Base-by-base conservation (phyloP, 2,329 filamentous ascomycete genomes). In the Diaporthe citriasiana region DNA sequence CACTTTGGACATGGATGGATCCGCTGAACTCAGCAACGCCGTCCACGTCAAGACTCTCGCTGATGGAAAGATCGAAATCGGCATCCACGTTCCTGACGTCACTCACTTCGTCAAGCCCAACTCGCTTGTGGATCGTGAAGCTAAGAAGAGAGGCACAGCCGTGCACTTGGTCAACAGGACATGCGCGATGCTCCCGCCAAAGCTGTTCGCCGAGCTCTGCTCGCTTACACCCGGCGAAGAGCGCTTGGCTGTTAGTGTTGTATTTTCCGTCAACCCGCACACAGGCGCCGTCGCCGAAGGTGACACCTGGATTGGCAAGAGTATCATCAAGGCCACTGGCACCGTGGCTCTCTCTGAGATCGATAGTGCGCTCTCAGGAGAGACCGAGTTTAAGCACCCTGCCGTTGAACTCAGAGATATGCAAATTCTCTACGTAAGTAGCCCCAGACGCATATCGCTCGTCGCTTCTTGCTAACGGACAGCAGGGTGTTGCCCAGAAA, bases 81-180 rank as follows among this genome's bases (percentile, higher is more conserved):
- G 95, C 85, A 91, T 98, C 73, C 97, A 99, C 84, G 94, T 99
- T 81, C 92, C 96, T 42, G 97, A 99, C 83, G 93, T 98, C 78
- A 93, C 97, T 75, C 95, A 99, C 85, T 99, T 99, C 82, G 94
- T 99, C 82, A 98, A 98, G 89, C 89, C 93, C 63, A 97, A 97
- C 86, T 98, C 95, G 22, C 90, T 98, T 59, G 95, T 98, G 68
- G 97, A 99, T 80, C 93, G 97, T 60, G 97, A 99, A 85, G 97
- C 97, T 15, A 98, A 97, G 90, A 99, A 98, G 89, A 94, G 97
- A 77, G 96, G 96, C 75, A 98, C 95, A 73, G 95, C 95, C 47
- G 97, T 99, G 33, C 97, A 98, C 81, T 89, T 99, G 76, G 93
- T 98, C 85, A 97, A 98, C 86, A 92, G 95, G 47, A 86, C 93